Base-by-base conservation (phyloP, 2,329 filamentous ascomycete species). In the Neofusicoccum sp. region DNA sequence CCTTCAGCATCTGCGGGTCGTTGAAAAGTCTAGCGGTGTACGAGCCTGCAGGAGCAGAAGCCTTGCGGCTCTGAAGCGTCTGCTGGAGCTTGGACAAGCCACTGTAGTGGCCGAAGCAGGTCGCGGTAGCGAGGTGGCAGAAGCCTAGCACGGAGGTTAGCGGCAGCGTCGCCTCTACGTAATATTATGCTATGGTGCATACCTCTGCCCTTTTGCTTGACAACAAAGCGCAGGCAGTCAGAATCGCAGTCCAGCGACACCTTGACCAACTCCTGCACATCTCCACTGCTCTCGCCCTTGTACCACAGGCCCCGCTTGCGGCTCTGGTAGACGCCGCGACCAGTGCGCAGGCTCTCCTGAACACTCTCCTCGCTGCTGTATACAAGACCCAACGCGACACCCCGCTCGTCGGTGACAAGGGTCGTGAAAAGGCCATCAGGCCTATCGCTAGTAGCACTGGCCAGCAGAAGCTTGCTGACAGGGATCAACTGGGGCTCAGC, bases 291-390 rank as follows among this genome's bases (percentile, higher is more conserved):
- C 57, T 93, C 90, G 5, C 95, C 95, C 79, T 99, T 99, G 76
- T 96, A 89, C 95, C 95, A 99, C 30, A 99, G 78, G 0, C 95
- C 95, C 45, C 95, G 86, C 80, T 97, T 98, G 57, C 95, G 85
- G 79, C 93, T 98, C 77, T 97, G 92, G 74, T 99, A 99, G 38
- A 98, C 93, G 33, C 95, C 93, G 11, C 84, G 82, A 20, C 88
- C 87, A 6, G 91, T 96, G 69, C 85, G 86, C 63, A 99, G 73
- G 38, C 93, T 93, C 78, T 96, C 93, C 7, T 86, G 82, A 34
- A 99, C 86, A 72, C 93, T 98, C 75, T 96, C 90, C 64, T 89
- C 86, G 71, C 90, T 97, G 76, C 93, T 96, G 81, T 97, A 99
- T 16, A 97, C 95, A 65, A 99, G 78, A 0, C 95, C 95, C 12